phyloP scores from a whole-genome alignment of 768 basidiomycete genomes.

The Russula virescens region DNA sequence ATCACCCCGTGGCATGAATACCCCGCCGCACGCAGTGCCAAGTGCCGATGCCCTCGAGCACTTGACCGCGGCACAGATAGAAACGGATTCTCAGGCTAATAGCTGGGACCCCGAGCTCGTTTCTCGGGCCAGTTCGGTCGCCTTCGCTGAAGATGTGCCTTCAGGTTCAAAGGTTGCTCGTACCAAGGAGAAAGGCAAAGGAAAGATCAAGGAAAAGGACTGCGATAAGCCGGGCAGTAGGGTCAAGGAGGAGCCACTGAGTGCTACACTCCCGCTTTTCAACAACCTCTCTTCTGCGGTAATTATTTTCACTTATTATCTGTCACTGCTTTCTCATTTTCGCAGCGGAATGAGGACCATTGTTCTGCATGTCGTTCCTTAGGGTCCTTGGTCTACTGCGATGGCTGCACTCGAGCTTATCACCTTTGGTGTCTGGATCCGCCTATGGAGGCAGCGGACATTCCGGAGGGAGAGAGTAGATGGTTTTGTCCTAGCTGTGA shows the following conservation, averaged over 20 bases:
- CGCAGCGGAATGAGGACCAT: slow-evolving; percentile 69
- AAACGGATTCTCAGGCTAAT: slow-evolving; percentile 45
- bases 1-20: slow-evolving; percentile 59
- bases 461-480: slow-evolving; percentile 64
- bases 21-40: slow-evolving; percentile 40
- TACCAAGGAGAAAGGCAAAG: slow-evolving; percentile 42
- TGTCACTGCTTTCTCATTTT: slow-evolving; percentile 7
- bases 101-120: slow-evolving; percentile 55
- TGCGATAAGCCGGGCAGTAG: slow-evolving; percentile 28
- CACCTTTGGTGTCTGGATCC: slow-evolving; percentile 97
- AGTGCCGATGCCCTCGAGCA: slow-evolving; percentile 35
- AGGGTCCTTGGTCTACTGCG: slow-evolving; percentile 91
- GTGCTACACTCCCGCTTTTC: slow-evolving; percentile 34
- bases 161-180: slow-evolving; percentile 2
- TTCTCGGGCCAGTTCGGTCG: slow-evolving; percentile 55
- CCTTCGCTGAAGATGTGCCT: slow-evolving; percentile 26
- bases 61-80: slow-evolving; percentile 41
- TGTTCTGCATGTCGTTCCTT: slow-evolving; percentile 77
- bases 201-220: slow-evolving; percentile 35
- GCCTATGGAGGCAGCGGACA: slow-evolving; percentile 82
- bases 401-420: slow-evolving; percentile 93
- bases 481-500: slow-evolving; percentile 78
- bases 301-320: slow-evolving; percentile 25
- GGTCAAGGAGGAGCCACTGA: slow-evolving; percentile 43
- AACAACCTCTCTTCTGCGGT: slow-evolving; percentile 36